Evolutionary conservation across 108 stramenopile genomes (phyloP).

Genomic region (Cylindrotheca fusiformis): DNA sequence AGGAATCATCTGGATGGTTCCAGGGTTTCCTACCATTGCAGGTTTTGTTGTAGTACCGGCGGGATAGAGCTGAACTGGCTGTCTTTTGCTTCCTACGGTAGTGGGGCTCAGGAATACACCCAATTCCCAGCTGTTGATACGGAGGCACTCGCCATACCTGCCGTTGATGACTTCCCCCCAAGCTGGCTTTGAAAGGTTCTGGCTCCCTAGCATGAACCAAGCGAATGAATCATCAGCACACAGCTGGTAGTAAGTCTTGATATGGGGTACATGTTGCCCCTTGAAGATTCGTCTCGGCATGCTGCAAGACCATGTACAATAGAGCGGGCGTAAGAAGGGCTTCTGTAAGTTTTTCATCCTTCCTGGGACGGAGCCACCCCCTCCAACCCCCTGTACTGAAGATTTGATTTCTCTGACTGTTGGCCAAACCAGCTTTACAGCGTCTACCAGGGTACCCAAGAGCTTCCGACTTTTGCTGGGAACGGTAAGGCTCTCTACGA

Average conservation of each 20-base stretch:
- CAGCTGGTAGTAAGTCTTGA: slow-evolving; percentile 68
- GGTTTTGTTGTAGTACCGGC: too few relatives aligned
- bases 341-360: slow-evolving; percentile 48
- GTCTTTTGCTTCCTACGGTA: too few relatives aligned
- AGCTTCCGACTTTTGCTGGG: slow-evolving; percentile 1
- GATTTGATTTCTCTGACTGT: slow-evolving; percentile 58
- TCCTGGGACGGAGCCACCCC: slow-evolving; percentile 68
- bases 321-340: slow-evolving; percentile 49
- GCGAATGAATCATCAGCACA: slow-evolving; percentile 26
- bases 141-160: slow-evolving; percentile 30
- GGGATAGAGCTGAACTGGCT: too few relatives aligned
- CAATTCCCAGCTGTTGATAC: slow-evolving; percentile 69
- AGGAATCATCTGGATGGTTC: too few relatives aligned
- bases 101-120: slow-evolving; percentile 65
- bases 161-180: slow-evolving; percentile 67
- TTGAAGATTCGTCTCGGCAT: slow-evolving; percentile 38
- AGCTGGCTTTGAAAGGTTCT: slow-evolving; percentile 77
- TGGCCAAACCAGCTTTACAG: slow-evolving; percentile 63
- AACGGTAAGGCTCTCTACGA: slow-evolving; percentile 4
- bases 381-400: slow-evolving; percentile 58
- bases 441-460: background rate
- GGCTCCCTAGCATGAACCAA: slow-evolving; percentile 61
- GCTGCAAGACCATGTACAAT: slow-evolving; percentile 40
- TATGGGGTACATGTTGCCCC: slow-evolving; percentile 59
- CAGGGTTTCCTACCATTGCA: too few relatives aligned